A percentile compares a stretch with the other conserved stretches of the same genome.
Conservation (phyloP, 2,329 filamentous ascomycete species). For the Fusarium sp. region DNA sequence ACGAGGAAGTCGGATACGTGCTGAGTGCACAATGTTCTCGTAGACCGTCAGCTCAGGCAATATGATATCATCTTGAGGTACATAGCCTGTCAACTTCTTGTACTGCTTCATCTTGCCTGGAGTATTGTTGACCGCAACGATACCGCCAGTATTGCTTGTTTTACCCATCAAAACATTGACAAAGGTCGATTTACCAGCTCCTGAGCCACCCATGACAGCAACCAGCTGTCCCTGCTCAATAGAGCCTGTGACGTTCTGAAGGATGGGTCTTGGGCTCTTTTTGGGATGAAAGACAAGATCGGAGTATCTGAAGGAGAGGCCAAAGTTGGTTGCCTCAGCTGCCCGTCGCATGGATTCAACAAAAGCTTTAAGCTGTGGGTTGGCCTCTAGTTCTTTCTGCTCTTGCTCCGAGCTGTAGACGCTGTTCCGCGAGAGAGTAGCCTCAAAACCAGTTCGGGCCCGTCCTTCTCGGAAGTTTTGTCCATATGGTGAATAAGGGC, state of each 20-base stretch:
- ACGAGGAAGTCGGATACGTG: constrained; percentile 60
- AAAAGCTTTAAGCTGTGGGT: constrained; percentile 55
- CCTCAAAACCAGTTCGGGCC: constrained; percentile 48
- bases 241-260: constrained; percentile 61
- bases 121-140: constrained; percentile 61
- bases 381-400: constrained; percentile 22
- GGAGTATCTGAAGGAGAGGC: constrained; percentile 61
- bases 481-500: constrained; percentile 16
- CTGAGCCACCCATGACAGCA: constrained; percentile 67
- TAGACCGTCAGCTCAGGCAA: constrained; percentile 66
- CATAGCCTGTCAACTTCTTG: constrained; percentile 68
- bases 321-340: constrained; percentile 59
- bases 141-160: constrained; percentile 57
- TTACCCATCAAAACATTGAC: constrained; percentile 70
- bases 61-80: constrained; percentile 69
- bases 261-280: constrained; percentile 53
- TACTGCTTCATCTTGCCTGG: constrained; percentile 58
- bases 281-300: constrained; percentile 59
- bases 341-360: constrained; percentile 61
- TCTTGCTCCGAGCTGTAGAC: constrained; percentile 39
- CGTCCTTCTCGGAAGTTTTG: constrained; percentile 23
- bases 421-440: constrained; percentile 46
- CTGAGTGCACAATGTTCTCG: constrained; percentile 69
- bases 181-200: constrained; percentile 68
- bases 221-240: constrained; percentile 63